Evolutionary conservation across 768 basidiomycete species (phyloP), one percentile per base, ranked within the genome.

Genomic region (Leccinum arenicola): DNA sequence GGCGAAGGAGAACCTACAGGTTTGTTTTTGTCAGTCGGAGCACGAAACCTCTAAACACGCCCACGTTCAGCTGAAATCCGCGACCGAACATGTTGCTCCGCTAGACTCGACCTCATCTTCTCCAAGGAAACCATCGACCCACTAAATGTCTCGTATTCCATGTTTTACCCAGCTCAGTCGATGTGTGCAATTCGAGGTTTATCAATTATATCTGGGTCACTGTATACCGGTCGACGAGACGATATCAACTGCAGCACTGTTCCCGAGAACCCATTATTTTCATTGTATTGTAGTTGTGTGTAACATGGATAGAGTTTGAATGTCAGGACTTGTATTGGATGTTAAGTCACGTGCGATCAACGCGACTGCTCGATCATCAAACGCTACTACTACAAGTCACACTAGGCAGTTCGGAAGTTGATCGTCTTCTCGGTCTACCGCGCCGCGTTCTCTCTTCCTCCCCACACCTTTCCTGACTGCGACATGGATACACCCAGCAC

Each of bases 1-100:
- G 31, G 68, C 72, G 14, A 77, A 77, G 61, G 82, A 84, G 63
- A 83, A 84, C 60, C 70, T 71, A 49, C 76, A 78, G 76, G 82
- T 80, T 62, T 36, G 58, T 68, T 54, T 38, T 29, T 19, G 35
- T 29, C 35, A 25, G 27, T 29, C 19, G 31, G 54, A 36, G 52
- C 33, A 47, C 21, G 25, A 48, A 43, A 38, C 27, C n/a, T 36
- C 58, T 70, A 29, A 68, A 54, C 38, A 8, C 6, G 31, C 19
- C 19, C 21, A 3, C 15, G 49, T 48, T 47, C 58, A 61, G 63
- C 56, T 70, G 51, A 68, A 66, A 50, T 61, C 61, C 8, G 55
- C 35, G 23, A 40, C 58, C 19, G 69, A 69, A 19, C 57, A 54
- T 47, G 38, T 58, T 54, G 58, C 56, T 29, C 47, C 55, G 6